Conservation (phyloP, 441 rosid genomes). For the Pelargonium australe region DNA sequence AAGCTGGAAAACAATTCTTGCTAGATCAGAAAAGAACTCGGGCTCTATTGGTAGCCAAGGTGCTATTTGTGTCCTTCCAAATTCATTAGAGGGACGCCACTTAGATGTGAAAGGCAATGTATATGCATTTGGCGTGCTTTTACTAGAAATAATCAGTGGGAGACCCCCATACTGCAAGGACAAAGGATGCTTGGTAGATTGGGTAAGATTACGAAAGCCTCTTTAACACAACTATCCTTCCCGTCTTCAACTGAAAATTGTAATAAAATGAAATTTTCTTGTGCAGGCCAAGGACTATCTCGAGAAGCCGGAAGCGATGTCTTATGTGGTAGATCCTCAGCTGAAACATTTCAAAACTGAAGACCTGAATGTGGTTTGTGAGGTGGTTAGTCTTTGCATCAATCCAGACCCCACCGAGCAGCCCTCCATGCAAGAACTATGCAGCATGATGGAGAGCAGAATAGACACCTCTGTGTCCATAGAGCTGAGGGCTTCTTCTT, state of each 20-base stretch:
- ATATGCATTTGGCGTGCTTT: constrained; percentile 73
- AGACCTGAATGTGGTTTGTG: constrained; percentile 72
- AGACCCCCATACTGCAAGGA: constrained; percentile 88
- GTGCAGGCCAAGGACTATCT: constrained; percentile 83
- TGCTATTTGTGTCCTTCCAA: constrained; percentile 63
- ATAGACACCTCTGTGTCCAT: constrained; percentile 66
- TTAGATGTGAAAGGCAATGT: constrained; percentile 78
- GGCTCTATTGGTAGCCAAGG: constrained; percentile 73
- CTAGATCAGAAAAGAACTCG: constrained; percentile 83
- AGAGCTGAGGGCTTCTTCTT: constrained; percentile 76
- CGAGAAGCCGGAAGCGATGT: constrained; percentile 71
- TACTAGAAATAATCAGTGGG: constrained; percentile 84
- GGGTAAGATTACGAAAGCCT: constrained; percentile 46
- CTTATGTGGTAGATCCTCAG: constrained; percentile 83
- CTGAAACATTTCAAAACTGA: constrained; percentile 68
- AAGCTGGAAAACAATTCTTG: constrained; percentile 88
- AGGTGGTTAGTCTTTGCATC: constrained; percentile 64
- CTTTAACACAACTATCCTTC: background rate
- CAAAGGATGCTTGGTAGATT: constrained; percentile 73
- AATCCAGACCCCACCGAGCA: constrained; percentile 45
- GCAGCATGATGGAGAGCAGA: constrained; percentile 52
- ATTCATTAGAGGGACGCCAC: constrained; percentile 63
- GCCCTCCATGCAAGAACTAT: constrained; percentile 64
- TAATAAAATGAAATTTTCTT: constrained; percentile 3
- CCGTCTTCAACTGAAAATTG: background rate